Evolutionary conservation across 2,329 filamentous ascomycete species (phyloP).

Genomic region (Albifimbria verrucaria): DNA sequence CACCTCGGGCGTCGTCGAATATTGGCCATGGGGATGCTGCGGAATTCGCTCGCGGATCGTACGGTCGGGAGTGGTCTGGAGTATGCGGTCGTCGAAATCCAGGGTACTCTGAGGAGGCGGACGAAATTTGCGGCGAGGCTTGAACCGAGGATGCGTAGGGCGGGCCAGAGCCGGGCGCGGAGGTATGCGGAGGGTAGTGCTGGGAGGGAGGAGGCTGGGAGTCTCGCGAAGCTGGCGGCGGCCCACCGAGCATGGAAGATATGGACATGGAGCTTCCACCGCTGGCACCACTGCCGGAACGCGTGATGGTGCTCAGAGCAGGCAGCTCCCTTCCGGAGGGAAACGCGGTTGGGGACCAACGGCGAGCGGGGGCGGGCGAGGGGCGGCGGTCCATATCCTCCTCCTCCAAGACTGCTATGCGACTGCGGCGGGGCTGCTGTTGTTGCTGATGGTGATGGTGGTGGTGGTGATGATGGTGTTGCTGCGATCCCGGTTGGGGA

Average conservation of each 20-base stretch:
- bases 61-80: constrained; percentile 62
- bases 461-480: constrained; percentile 15
- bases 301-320: constrained; percentile 46
- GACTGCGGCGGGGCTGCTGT: constrained; percentile 21
- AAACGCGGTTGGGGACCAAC: constrained; percentile 44
- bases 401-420: no score
- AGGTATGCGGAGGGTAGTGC: constrained; percentile 41
- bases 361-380: constrained; percentile 39
- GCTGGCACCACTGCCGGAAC: constrained; percentile 34
- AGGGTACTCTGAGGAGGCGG: constrained; percentile 55
- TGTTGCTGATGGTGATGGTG: constrained; percentile 25
- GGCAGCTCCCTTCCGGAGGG: constrained; percentile 50
- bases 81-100: constrained; percentile 67
- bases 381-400: constrained; percentile 42
- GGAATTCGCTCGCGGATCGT: constrained; percentile 41
- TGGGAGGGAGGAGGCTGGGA: constrained; percentile 30
- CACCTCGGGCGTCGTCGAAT: constrained; percentile 52
- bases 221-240: constrained; percentile 41
- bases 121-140: constrained; percentile 54
- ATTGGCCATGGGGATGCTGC: constrained; percentile 47
- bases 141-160: constrained; percentile 47
- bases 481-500: constrained; percentile 31
- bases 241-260: constrained; percentile 56
- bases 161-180: constrained; percentile 38
- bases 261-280: constrained; percentile 58